Evolutionary conservation across 129 eudicot genomes (phyloP).

Genomic region (sunflower (Helianthus annuus)): HanXRQr2.0-SUNRISE NC_035441.2:130625583-130626082

Average conservation of each 20-base stretch:
- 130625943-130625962: too few relatives aligned
- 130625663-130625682: conserved; percentile 48
- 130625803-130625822: background rate
- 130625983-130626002: too few relatives aligned
- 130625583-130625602: conserved; percentile 50
- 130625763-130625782: background rate
- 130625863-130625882: too few relatives aligned
- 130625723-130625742: conserved; percentile 23
- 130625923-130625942: too few relatives aligned
- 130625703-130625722: conserved; percentile 37
- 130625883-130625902: too few relatives aligned
- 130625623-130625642: conserved; percentile 67
- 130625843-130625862: too few relatives aligned
- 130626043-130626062: conserved; percentile 7
- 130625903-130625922: too few relatives aligned
- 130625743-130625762: background rate
- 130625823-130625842: background rate
- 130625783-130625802: background rate
- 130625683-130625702: conserved; percentile 57
- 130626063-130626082: conserved; percentile 15
- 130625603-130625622: conserved; percentile 54
- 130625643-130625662: conserved; percentile 53
- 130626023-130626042: conserved; percentile 12
- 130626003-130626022: too few relatives aligned
- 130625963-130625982: too few relatives aligned